phyloP scores from a whole-genome alignment of 306 rosid species.

The Potentilla sterilis region DNA sequence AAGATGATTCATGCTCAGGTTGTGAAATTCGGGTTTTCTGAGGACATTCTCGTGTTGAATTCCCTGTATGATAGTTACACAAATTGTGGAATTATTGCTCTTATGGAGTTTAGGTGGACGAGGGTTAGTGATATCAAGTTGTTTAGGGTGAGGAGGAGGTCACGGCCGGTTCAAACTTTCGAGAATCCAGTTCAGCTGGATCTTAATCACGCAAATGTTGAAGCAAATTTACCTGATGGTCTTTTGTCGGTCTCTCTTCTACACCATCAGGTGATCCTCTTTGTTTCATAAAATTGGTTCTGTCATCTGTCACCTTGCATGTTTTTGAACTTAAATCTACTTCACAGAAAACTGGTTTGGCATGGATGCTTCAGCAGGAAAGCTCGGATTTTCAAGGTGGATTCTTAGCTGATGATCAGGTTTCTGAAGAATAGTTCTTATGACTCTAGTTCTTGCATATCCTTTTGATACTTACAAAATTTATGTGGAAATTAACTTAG shows the following conservation, averaged over 20 bases:
- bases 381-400: slow-evolving; percentile 97
- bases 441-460: slow-evolving; percentile 17
- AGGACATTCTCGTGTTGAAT: too few species aligned
- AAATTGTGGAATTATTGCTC: too few species aligned
- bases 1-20: too few species aligned
- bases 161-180: too few species aligned
- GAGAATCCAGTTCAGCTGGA: slow-evolving; percentile 80
- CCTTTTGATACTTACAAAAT: slow-evolving; percentile 11
- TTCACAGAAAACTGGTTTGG: slow-evolving; percentile 86
- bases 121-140: too few species aligned
- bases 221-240: slow-evolving; percentile 69
- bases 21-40: too few species aligned
- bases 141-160: too few species aligned
- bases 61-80: too few species aligned
- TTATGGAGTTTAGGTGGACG: too few species aligned
- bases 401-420: slow-evolving; percentile 99
- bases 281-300: slow-evolving; percentile 17
- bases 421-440: slow-evolving; percentile 27
- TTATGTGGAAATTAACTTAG: slow-evolving; percentile 15
- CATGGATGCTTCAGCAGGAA: slow-evolving; percentile 97
- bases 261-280: slow-evolving; percentile 79
- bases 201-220: slow-evolving; percentile 72
- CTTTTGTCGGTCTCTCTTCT: slow-evolving; percentile 80
- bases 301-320: slow-evolving; percentile 14
- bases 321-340: slow-evolving; percentile 24